Conservation (phyloP, 2,329 filamentous ascomycete genomes). For the Pseudocercospora cruenta region DNA sequence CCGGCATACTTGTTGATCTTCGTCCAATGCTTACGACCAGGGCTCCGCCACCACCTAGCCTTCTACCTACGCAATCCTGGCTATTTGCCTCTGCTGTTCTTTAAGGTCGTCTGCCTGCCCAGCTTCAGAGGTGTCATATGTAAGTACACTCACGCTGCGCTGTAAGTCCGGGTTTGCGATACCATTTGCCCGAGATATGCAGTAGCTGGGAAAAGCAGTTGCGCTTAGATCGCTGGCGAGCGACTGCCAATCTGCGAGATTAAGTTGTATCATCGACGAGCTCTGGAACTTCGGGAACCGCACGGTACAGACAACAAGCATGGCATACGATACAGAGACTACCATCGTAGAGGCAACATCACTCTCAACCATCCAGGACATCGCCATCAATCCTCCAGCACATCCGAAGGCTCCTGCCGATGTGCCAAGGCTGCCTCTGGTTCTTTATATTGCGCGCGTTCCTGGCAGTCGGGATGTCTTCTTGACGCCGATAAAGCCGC, state of each 20-base stretch:
- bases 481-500: conserved; percentile 86
- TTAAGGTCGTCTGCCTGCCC: neutral
- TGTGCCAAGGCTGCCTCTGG: conserved; percentile 65
- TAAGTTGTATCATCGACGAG: neutral
- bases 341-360: conserved; percentile 75
- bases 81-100: neutral
- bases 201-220: conserved; percentile 10
- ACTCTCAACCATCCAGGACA: conserved; percentile 73
- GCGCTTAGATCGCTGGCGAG: neutral
- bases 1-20: neutral
- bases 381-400: conserved; percentile 84
- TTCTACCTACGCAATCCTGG: conserved; percentile 17
- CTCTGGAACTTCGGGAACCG: neutral
- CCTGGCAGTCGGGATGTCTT: conserved; percentile 93
- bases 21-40: conserved; percentile 9
- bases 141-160: neutral
- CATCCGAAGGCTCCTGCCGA: conserved; percentile 79
- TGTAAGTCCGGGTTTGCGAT: too few relatives aligned
- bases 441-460: conserved; percentile 89
- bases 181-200: neutral
- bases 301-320: neutral
- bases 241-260: conserved; percentile 14
- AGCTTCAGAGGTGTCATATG: neutral
- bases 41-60: conserved; percentile 20
- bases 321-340: conserved; percentile 30